Base-by-base conservation (phyloP, 345 rosid genomes). In the Aurinia saxatilis region DNA sequence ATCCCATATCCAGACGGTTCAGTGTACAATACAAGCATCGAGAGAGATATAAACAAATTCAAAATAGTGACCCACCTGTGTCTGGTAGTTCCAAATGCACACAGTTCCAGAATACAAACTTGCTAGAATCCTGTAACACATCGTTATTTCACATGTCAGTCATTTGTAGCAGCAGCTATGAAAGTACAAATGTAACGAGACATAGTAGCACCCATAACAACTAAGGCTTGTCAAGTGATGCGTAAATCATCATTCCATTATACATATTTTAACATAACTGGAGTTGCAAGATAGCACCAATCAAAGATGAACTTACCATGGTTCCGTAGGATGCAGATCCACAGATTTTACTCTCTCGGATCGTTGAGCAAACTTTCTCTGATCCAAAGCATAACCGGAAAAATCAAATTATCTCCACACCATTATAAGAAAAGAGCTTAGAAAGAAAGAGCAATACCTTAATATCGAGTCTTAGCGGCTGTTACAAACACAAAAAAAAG, bases 61-160 rank as follows among this genome's bases (percentile, higher is more conserved):
- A 36, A 41, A 14, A 29, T n/a, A n/a, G 57, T 10, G 25, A 64
- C 51, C 75, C 79, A 95, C 99, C 96, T 90, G 99, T 36, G 98
- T 81, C 78, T 82, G 81, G 80, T 82, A 84, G 75, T 84, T 84
- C 90, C 86, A 87, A 60, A 87, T 78, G 66, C 83, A 76, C 65
- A 87, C 72, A 35, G 78, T 84, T 76, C 95, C 95, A 5, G 90
- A 71, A 61, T 84, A 65, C 79, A 87, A 76, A 75, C 88, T 80
- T 54, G 82, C 73, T 34, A 87, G 79, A 66, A 84, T 78, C 95
- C 95, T 57, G 62, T 27, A 27, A 36, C 15, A 66, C 6, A 15
- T 1, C 9, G 42, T 42, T 15, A 15, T 42, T 33, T 35, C 6
- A 21, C 10, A 65, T 13, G 17, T 54, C 46, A 65, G 34, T 34